A percentile compares a stretch with the other conserved stretches of the same genome.
These are phyloP conservation scores for Apophysomyces elegans DNA, from an alignment of 371 early-diverging fungal genomes.

Conservation along the genomic window DNA sequence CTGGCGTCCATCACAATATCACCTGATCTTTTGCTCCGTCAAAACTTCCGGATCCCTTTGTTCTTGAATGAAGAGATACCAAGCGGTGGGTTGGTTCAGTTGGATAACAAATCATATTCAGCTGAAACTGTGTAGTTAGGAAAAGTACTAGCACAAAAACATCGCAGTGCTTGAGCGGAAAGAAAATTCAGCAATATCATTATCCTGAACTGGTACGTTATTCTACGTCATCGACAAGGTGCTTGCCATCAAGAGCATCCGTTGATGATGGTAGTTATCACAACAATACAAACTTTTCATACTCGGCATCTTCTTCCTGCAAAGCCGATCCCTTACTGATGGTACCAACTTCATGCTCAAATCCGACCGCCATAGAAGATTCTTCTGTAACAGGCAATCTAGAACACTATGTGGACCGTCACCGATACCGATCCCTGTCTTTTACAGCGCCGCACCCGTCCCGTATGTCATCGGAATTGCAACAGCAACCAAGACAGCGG, in stretches of 20 bases:
- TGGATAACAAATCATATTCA: conserved; percentile 12
- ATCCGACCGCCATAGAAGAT: background rate
- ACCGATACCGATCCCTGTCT: conserved; percentile 1
- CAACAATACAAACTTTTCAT: background rate
- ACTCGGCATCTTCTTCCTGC: background rate
- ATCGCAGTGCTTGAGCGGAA: background rate
- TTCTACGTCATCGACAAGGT: background rate
- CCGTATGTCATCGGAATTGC: background rate
- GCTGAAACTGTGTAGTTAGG: conserved; percentile 9
- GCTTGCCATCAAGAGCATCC: background rate
- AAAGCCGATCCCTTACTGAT: conserved; percentile 1
- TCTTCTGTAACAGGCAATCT: background rate
- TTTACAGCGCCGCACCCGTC: conserved; percentile 8
- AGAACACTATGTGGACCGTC: conserved; percentile 8
- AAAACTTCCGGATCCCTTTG: conserved; percentile 50
- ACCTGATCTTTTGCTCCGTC: conserved; percentile 45
- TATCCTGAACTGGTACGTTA: background rate
- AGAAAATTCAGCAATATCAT: conserved; percentile 6
- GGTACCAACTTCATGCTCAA: background rate
- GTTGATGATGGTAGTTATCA: background rate
- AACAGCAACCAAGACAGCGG: conserved; percentile 3
- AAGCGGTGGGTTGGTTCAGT: conserved; percentile 14
- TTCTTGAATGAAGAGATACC: conserved; percentile 20
- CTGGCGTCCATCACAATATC: conserved; percentile 47
- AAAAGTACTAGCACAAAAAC: conserved; percentile 5